These are phyloP conservation scores for Aspergillus oerlinghausenensis DNA, from an alignment of 2,329 filamentous ascomycete species.

Conservation along the genomic window DNA sequence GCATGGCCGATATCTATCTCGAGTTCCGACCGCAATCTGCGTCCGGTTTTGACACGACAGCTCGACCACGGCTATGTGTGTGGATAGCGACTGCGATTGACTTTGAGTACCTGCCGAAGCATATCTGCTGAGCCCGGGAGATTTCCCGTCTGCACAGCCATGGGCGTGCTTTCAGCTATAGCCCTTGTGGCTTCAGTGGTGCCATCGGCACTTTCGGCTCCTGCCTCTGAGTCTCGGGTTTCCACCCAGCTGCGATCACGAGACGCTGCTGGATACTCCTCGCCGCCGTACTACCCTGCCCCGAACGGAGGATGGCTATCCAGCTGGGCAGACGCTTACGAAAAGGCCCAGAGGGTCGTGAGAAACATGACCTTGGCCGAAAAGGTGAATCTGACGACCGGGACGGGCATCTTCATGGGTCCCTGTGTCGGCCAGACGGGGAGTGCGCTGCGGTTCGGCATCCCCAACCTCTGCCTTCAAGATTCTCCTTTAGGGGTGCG, in stretches of 20 bases:
- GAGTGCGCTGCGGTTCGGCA: slow-evolving; percentile 63
- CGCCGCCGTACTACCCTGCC: slow-evolving; percentile 65
- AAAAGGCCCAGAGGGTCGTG: slow-evolving; percentile 64
- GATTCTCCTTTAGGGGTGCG: slow-evolving; percentile 69
- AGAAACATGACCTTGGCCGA: slow-evolving; percentile 74
- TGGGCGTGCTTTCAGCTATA: background rate
- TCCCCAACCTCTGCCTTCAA: slow-evolving; percentile 67
- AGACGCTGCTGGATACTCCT: slow-evolving; percentile 21
- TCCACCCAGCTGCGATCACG: slow-evolving; percentile 12
- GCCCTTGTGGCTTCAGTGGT: slow-evolving; percentile 2
- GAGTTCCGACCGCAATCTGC: background rate
- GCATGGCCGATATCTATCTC: background rate
- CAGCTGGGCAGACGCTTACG: slow-evolving; percentile 66
- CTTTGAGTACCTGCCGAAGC: background rate
- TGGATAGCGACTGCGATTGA: background rate
- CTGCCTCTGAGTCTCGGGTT: background rate
- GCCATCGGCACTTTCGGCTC: slow-evolving; percentile 5
- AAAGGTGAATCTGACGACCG: slow-evolving; percentile 72
- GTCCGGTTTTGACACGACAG: background rate
- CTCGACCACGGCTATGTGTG: background rate
- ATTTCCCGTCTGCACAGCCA: background rate
- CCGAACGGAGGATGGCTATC: slow-evolving; percentile 67
- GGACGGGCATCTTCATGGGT: slow-evolving; percentile 67
- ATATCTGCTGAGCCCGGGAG: background rate
- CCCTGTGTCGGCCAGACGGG: slow-evolving; percentile 74